A percentile compares a stretch with the other conserved stretches of the same genome.
phyloP scores from a whole-genome alignment of 1,139 yeast genomes.

The Candida sp. region DNA sequence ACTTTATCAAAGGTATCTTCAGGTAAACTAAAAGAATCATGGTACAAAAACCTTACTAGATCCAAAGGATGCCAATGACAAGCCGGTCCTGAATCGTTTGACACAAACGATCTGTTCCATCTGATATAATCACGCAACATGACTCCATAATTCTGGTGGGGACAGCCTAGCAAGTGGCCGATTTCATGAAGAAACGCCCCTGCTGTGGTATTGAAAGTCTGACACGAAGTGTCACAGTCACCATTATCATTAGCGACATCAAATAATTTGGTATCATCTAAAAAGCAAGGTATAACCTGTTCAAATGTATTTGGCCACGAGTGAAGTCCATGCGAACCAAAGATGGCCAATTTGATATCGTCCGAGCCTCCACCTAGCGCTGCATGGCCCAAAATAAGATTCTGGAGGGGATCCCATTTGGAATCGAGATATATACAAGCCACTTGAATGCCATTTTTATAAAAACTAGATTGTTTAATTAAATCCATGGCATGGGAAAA shows the following conservation, averaged over 20 bases:
- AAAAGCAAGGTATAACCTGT: conserved; percentile 61
- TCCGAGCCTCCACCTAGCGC: conserved; percentile 90
- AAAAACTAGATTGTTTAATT: conserved; percentile 28
- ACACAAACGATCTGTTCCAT: conserved; percentile 78
- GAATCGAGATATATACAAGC: conserved; percentile 85
- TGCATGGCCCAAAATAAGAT: conserved; percentile 81
- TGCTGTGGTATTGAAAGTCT: conserved; percentile 76
- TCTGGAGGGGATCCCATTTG: conserved; percentile 64
- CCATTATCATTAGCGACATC: conserved; percentile 89
- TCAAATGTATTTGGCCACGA: conserved; percentile 86
- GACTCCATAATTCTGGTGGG: conserved; percentile 87
- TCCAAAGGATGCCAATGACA: conserved; percentile 91
- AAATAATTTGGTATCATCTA: conserved; percentile 62
- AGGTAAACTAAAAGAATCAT: conserved; percentile 76
- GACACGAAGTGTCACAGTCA: conserved; percentile 89
- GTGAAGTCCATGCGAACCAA: conserved; percentile 90
- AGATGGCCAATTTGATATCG: conserved; percentile 73
- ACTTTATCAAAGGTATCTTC: conserved; percentile 46
- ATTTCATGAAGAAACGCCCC: conserved; percentile 97
- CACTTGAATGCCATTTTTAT: conserved; percentile 49
- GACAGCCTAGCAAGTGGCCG: conserved; percentile 88
- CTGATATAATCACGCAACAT: conserved; percentile 85
- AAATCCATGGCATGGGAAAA: conserved; percentile 80
- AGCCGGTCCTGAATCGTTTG: conserved; percentile 56
- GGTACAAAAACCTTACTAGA: conserved; percentile 70